Percentiles rank a stretch among this genome's conserved stretches.
Conservation (phyloP, 1,139 yeast genomes). For the Hanseniaspora uvarum region DNA sequence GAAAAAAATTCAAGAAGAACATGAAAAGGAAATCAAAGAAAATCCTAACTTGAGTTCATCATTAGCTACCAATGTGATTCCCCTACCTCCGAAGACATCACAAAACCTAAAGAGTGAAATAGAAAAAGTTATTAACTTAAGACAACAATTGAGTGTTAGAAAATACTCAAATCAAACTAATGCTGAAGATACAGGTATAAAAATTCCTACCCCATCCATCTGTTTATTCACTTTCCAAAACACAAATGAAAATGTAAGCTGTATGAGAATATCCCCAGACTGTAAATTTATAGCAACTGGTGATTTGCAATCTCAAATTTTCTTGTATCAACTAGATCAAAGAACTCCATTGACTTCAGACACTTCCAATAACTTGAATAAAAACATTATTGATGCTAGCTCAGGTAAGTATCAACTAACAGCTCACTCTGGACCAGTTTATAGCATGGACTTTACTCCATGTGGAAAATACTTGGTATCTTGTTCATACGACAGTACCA, state of each 20-base stretch:
- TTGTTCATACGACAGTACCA: slow-evolving; percentile 85
- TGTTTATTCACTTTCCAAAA: slow-evolving; percentile 98
- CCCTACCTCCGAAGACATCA: slow-evolving; percentile 75
- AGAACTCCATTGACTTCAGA: not conserved
- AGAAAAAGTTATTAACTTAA: slow-evolving; percentile 66
- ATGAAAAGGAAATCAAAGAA: slow-evolving; percentile 17
- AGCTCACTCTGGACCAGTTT: slow-evolving; percentile 93
- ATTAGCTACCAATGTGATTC: slow-evolving; percentile 29
- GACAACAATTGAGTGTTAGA: slow-evolving; percentile 45
- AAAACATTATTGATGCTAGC: slow-evolving; percentile 18
- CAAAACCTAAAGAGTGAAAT: slow-evolving; percentile 72
- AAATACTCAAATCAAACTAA: slow-evolving; percentile 50
- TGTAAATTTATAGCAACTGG: slow-evolving; percentile 86
- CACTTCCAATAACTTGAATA: not conserved
- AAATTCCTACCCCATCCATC: slow-evolving; percentile 76
- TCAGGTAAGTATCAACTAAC: slow-evolving; percentile 46
- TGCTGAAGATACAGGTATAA: not conserved
- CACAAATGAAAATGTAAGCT: slow-evolving; percentile 77
- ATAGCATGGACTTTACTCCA: slow-evolving; percentile 81
- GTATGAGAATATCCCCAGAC: slow-evolving; percentile 77
- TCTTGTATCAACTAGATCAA: slow-evolving; percentile 8
- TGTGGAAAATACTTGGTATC: slow-evolving; percentile 75
- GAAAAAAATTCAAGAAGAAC: slow-evolving; percentile 29
- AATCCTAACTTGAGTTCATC: not conserved
- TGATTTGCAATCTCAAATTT: slow-evolving; percentile 33